phyloP scores from a whole-genome alignment of 768 basidiomycete species.

The Strobilomyces dryophilus region DNA sequence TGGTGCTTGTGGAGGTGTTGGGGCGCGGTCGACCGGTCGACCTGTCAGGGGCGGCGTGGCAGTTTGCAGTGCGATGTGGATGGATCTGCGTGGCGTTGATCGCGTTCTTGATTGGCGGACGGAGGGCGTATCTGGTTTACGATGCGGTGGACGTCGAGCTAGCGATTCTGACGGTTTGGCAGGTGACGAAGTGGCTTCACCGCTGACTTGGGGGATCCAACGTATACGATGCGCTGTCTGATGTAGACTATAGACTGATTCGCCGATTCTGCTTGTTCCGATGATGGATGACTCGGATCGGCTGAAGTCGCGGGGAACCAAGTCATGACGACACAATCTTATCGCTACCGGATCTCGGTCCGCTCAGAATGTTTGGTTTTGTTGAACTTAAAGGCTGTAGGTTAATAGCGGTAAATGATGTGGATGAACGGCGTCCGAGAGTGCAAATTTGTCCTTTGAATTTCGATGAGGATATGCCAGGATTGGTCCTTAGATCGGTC shows the following conservation, averaged over 20 bases:
- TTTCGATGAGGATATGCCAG: no score
- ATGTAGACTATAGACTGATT: no score
- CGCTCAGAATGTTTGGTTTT: not conserved
- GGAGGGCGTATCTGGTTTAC: conserved; percentile 61
- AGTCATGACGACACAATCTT: no score
- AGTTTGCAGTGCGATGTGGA: conserved; percentile 44
- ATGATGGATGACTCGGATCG: no score
- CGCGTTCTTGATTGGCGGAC: conserved; percentile 67
- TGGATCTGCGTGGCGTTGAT: conserved; percentile 45
- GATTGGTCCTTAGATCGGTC: no score
- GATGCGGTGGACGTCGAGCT: conserved; percentile 48
- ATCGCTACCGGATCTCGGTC: no score
- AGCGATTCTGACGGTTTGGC: conserved; percentile 7
- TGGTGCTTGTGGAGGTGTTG: conserved; percentile 59
- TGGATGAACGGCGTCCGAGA: no score
- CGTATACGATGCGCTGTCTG: not conserved
- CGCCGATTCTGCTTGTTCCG: no score
- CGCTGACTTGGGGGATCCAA: not conserved
- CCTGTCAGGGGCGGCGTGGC: conserved; percentile 23
- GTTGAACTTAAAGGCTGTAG: not conserved
- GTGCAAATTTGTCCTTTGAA: no score
- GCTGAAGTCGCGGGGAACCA: no score
- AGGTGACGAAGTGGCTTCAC: conserved; percentile 5
- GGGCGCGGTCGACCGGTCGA: conserved; percentile 47
- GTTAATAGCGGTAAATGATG: not conserved